Percentiles rank a stretch among this genome's conserved stretches.
Evolutionary conservation across 1,284 basidiomycete genomes (phyloP).

Genomic region (Ustilago nuda): DNA sequence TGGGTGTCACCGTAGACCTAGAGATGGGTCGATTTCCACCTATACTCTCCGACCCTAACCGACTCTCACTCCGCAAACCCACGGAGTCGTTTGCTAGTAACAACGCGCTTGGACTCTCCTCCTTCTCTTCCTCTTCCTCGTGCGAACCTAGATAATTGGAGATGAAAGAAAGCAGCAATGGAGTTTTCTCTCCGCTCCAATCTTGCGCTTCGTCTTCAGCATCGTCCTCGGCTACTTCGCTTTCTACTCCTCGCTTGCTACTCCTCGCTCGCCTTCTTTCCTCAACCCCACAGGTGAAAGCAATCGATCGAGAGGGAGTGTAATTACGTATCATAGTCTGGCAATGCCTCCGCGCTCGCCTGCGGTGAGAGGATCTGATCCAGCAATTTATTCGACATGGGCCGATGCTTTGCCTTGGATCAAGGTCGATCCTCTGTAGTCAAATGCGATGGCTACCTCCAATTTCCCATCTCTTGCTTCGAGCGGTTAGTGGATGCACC

Average conservation of each 20-base stretch:
- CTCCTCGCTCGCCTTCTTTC: conserved; percentile 13
- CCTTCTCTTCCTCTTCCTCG: background rate
- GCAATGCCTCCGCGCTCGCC: background rate
- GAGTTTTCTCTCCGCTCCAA: background rate
- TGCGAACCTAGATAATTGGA: background rate
- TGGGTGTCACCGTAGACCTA: background rate
- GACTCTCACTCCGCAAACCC: background rate
- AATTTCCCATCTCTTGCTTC: background rate
- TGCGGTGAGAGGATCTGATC: background rate
- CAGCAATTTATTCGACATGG: background rate
- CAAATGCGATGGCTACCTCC: background rate
- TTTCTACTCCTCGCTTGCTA: background rate
- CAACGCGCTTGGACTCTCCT: conserved; percentile 12
- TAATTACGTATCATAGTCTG: background rate
- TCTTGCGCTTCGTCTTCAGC: conserved; percentile 12
- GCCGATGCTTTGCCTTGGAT: background rate
- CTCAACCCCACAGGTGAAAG: conserved; percentile 5
- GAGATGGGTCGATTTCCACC: background rate
- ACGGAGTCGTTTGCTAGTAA: background rate
- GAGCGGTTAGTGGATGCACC: conserved; percentile 3
- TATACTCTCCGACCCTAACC: background rate
- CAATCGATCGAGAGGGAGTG: background rate
- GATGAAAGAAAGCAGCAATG: background rate
- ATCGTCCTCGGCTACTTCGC: background rate
- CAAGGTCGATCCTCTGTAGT: background rate